Conservation (phyloP, 2,329 filamentous ascomycete species). For the Colletotrichum agaves region DNA sequence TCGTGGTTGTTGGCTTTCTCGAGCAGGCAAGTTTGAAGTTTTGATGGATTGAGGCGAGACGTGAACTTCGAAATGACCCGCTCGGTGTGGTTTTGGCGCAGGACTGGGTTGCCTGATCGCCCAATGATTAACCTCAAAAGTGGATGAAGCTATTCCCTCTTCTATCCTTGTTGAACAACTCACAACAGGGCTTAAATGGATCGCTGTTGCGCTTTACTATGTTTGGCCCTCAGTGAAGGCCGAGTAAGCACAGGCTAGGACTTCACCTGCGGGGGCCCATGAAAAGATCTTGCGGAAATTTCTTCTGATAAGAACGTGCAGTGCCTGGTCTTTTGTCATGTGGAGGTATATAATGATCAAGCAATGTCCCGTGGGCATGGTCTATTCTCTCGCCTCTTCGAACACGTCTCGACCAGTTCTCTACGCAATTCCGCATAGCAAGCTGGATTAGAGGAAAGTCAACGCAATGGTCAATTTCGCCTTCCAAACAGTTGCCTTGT, state of each 20-base stretch:
- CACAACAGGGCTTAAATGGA: neutral
- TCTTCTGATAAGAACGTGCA: neutral
- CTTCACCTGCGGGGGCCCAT: neutral
- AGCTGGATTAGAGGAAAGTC: neutral
- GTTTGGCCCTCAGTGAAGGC: neutral
- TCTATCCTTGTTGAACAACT: neutral
- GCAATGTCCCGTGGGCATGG: neutral
- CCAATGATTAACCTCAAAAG: neutral
- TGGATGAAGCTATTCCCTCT: slow-evolving; percentile 1
- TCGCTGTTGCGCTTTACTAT: slow-evolving; percentile 1
- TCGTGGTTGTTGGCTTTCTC: no score
- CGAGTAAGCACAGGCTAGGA: neutral
- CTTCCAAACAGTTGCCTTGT: neutral
- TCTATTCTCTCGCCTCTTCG: no score
- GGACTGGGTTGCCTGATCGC: neutral
- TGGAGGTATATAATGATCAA: neutral
- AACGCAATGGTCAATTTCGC: neutral
- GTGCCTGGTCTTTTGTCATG: neutral
- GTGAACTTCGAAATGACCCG: neutral
- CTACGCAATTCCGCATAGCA: no score
- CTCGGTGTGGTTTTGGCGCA: neutral
- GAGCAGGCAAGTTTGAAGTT: no score
- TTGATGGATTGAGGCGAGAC: no score
- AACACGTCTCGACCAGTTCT: no score
- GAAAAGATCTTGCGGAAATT: slow-evolving; percentile 1